Evolutionary conservation across 306 rosid species (phyloP).

Genomic region (Carpinus viminea): DNA sequence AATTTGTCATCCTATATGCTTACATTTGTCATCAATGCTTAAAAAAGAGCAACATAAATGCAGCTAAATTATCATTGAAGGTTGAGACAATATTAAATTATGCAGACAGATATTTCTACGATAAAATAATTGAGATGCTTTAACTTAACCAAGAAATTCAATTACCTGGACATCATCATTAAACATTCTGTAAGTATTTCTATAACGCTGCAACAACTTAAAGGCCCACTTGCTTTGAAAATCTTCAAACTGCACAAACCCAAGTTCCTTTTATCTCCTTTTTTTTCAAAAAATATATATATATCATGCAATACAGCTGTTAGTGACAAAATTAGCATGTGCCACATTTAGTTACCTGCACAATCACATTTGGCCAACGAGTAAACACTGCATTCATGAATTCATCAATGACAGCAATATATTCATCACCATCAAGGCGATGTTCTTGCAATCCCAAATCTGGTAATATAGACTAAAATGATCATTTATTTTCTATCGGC

Average conservation of each 20-base stretch:
- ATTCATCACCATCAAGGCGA: conserved; percentile 94
- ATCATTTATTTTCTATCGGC: neutral
- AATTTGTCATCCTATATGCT: too few relatives aligned
- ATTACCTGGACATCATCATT: conserved; percentile 97
- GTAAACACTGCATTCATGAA: conserved; percentile 98
- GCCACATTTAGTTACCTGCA: conserved; percentile 62
- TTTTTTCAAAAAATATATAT: neutral
- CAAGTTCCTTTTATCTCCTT: conserved; percentile 16
- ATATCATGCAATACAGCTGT: neutral
- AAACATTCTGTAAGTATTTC: conserved; percentile 91
- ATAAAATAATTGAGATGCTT: conserved; percentile 6
- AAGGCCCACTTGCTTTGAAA: conserved; percentile 99
- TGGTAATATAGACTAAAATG: conserved; percentile 29
- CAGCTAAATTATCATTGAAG: neutral
- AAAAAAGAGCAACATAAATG: neutral
- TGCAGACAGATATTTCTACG: neutral
- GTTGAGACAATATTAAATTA: neutral
- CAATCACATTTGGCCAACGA: conserved; percentile 99
- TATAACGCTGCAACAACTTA: conserved; percentile 90
- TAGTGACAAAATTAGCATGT: conserved; percentile 7
- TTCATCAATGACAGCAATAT: conserved; percentile 85
- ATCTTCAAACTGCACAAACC: conserved; percentile 83
- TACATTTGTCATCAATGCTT: neutral
- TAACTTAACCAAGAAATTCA: conserved; percentile 10
- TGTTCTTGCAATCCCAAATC: conserved; percentile 91